Evolutionary conservation across 2,329 filamentous ascomycete genomes (phyloP), one percentile per base, ranked within the genome.

Genomic region (Pyricularia grisea): DNA sequence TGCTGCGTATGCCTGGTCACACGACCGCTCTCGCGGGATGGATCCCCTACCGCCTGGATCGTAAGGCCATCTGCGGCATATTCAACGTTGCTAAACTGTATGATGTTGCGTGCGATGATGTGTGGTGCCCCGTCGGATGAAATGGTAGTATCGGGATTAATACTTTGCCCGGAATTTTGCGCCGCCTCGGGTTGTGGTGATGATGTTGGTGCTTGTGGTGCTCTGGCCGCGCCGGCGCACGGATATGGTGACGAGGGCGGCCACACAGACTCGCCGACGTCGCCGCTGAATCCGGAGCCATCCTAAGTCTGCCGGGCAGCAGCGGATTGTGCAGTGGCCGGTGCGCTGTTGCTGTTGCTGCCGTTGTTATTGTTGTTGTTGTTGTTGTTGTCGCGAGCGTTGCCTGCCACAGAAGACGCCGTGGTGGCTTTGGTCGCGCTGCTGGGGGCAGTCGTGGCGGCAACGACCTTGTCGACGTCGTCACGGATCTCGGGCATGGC

Each of bases 401-500:
- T 65, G 17, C 14, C 30, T 25, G 66, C 42, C 11, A 63, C 67
- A 11, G 70, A 68, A 28, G 71, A 67, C 4, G 69, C 65, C 23
- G 70, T 67, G 4, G 64, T 67, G 12, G 70, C 17, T 55, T 55
- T 55, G 3, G 42, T 66, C n/a, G 63, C 33, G 5, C 27, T 25
- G 12, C 11, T 17, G 60, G 23, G 60, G 11, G 65, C 68, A 3
- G 67, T 58, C 4, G 84, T 86, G 3, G 79, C 81, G 71, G 79
- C 80, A 7, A 88, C 72, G 10, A 89, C 83, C 55, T 77, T 75
- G 11, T 79, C 79, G 17, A 87, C 83, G 71, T 89, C 87, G 2
- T 79, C 81, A 36, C 78, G 74, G 72, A 89, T 75, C 82, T 89
- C 88, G 7, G 87, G 87, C 82, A 89, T 82, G 23, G 86, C 85